phyloP scores from a whole-genome alignment of 306 rosid species.

The Gastrolobium villosum region DNA sequence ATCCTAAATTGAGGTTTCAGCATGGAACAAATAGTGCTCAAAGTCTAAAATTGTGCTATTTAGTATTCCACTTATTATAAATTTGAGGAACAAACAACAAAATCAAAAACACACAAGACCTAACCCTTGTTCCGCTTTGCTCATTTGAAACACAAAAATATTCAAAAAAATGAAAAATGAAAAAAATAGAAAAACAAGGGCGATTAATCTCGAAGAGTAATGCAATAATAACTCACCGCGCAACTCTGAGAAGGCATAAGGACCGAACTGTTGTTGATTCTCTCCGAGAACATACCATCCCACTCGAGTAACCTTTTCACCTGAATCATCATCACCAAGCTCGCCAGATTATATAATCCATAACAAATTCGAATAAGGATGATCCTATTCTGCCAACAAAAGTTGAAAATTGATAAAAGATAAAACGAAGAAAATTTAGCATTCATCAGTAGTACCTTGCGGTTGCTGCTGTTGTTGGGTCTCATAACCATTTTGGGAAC shows the following conservation, averaged over 20 bases:
- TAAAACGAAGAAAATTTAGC: neutral
- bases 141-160: constrained; percentile 24
- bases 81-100: constrained; percentile 52
- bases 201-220: neutral
- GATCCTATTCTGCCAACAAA: neutral
- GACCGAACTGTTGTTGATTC: constrained; percentile 85
- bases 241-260: constrained; percentile 82
- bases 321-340: constrained; percentile 41
- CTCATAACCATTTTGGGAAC: constrained; percentile 48
- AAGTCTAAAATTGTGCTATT: constrained; percentile 53
- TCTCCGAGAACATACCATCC: constrained; percentile 93
- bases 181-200: no score
- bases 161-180: neutral
- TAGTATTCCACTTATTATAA: constrained; percentile 48
- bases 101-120: constrained; percentile 27
- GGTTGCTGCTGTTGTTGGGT: constrained; percentile 41
- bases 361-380: constrained; percentile 1
- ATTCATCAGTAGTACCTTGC: constrained; percentile 39
- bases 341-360: neutral
- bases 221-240: constrained; percentile 73
- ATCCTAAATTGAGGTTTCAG: constrained; percentile 62
- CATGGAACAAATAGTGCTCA: constrained; percentile 56
- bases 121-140: constrained; percentile 27
- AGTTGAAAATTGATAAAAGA: neutral
- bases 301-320: constrained; percentile 52